Evolutionary conservation across 1,284 basidiomycete species (phyloP).

Genomic region (Microbotryomycetes sp.): DNA sequence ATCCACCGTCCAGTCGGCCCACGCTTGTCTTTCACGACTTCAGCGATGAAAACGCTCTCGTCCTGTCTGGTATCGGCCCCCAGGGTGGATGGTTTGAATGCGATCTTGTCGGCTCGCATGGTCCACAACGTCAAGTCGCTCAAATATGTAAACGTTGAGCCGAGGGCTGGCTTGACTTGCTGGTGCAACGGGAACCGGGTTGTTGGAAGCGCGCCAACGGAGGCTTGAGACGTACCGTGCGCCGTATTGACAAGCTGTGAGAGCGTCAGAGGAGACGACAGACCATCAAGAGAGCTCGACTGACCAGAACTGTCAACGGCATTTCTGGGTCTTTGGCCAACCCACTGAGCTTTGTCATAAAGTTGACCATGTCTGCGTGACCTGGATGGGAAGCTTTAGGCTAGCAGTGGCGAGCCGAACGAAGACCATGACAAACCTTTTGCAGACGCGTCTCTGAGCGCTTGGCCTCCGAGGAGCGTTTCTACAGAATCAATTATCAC

Average conservation of each 20-base stretch:
- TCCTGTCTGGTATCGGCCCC: background rate
- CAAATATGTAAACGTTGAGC: background rate
- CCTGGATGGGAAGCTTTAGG: background rate
- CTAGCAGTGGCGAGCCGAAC: background rate
- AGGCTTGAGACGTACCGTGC: background rate
- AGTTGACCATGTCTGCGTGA: slow-evolving; percentile 2
- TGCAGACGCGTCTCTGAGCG: background rate
- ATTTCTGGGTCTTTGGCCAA: background rate
- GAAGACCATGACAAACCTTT: accelerated
- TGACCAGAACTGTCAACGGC: slow-evolving; percentile 1
- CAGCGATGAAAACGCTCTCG: background rate
- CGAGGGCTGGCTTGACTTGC: background rate
- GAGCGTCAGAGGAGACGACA: background rate
- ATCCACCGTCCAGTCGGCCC: background rate
- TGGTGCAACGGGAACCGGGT: background rate
- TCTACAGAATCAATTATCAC: slow-evolving; percentile 11
- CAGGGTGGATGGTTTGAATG: background rate
- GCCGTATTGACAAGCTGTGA: background rate
- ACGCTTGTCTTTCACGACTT: background rate
- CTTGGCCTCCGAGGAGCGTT: slow-evolving; percentile 3
- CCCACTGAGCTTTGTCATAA: slow-evolving; percentile 2
- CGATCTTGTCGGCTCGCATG: background rate
- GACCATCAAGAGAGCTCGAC: background rate
- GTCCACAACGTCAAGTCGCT: background rate
- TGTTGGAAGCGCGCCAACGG: background rate